These are phyloP conservation scores for Mortierella sp. DNA, from an alignment of 371 early-diverging fungal genomes.

Conservation along the genomic window DNA sequence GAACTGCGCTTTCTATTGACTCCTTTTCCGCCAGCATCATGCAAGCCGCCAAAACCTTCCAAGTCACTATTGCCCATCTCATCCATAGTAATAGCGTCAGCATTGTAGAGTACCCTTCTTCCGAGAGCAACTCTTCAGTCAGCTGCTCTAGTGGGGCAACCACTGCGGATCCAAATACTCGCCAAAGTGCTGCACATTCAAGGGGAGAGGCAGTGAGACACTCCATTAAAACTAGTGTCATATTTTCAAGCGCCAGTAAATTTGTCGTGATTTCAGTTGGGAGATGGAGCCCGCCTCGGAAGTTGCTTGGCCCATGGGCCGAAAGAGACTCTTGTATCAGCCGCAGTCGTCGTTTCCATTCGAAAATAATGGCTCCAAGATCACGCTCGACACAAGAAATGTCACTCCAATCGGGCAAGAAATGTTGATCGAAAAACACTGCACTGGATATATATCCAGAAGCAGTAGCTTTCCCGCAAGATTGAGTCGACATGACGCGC, in stretches of 20 bases:
- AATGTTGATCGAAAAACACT: slow-evolving; percentile 19
- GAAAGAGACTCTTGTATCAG: background rate
- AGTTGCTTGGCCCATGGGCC: background rate
- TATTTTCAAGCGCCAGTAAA: slow-evolving; percentile 13
- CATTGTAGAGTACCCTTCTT: background rate
- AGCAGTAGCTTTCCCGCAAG: background rate
- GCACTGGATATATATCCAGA: background rate
- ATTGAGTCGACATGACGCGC: background rate
- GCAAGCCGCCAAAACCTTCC: slow-evolving; percentile 16
- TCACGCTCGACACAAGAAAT: slow-evolving; percentile 15
- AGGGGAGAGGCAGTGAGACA: background rate
- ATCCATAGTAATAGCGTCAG: slow-evolving; percentile 14
- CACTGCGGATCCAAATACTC: slow-evolving; percentile 6
- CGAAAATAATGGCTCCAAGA: slow-evolving; percentile 4
- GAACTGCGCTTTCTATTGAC: background rate
- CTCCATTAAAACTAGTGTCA: slow-evolving; percentile 24
- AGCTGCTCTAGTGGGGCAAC: slow-evolving; percentile 5
- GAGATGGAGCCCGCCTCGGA: background rate
- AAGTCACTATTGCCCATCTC: slow-evolving; percentile 26
- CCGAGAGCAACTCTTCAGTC: background rate
- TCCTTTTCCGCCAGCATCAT: background rate
- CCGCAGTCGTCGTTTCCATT: slow-evolving; percentile 1
- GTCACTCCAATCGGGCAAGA: slow-evolving; percentile 19
- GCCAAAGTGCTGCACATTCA: slow-evolving; percentile 8
- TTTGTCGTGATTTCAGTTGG: background rate